Evolutionary conservation across 108 stramenopile genomes (phyloP).

Genomic region (Skeletonema marinoi): DNA sequence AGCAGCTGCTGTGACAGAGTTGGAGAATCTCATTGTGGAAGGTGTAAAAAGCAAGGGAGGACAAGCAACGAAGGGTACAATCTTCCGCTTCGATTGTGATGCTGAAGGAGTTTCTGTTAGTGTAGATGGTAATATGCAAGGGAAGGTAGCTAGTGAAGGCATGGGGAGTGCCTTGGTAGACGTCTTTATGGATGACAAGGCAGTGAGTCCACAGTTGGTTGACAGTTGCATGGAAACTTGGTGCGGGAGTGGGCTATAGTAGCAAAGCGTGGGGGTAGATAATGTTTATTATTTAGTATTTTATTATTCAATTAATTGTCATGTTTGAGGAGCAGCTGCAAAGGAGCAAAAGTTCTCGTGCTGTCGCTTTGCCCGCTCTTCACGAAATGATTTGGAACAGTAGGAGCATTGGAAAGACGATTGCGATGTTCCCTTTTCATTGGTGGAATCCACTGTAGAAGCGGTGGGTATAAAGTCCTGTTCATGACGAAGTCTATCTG

Average conservation of each 20-base stretch:
- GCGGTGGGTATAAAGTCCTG: slow-evolving; percentile 14
- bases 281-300: not conserved
- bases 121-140: not conserved
- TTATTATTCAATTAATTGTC: not conserved
- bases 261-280: not conserved
- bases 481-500: slow-evolving; percentile 1
- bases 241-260: not conserved
- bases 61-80: not conserved
- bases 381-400: slow-evolving; percentile 57
- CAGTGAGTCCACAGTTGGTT: slow-evolving; percentile 1
- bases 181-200: not conserved
- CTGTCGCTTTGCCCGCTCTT: slow-evolving; percentile 56
- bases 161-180: not conserved
- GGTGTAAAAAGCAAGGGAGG: not conserved
- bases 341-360: slow-evolving; percentile 70
- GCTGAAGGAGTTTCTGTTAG: not conserved
- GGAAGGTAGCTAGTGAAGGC: not conserved
- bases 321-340: not conserved
- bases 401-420: slow-evolving; percentile 37
- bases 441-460: not conserved
- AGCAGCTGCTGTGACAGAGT: not conserved
- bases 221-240: not conserved
- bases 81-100: not conserved
- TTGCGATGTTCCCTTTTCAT: not conserved
- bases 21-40: not conserved